Evolutionary conservation across 306 rosid genomes (phyloP).

Genomic region (Fagus sylvatica): DNA sequence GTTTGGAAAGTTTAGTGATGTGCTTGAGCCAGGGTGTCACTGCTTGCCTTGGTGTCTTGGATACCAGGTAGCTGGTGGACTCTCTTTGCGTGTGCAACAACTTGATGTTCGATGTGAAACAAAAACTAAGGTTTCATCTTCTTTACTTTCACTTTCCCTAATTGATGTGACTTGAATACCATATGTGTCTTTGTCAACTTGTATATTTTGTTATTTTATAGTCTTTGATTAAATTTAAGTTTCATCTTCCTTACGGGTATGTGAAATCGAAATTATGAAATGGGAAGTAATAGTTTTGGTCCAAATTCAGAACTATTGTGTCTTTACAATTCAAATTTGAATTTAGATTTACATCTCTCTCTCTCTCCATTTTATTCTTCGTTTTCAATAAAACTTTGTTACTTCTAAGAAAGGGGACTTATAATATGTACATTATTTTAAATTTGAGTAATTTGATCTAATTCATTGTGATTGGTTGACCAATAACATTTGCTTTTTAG

Average conservation of each 20-base stretch:
- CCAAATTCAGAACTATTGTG: background rate
- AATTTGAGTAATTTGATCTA: conserved; percentile 9
- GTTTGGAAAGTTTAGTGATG: conserved; percentile 49
- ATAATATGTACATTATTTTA: background rate
- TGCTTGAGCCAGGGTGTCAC: conserved; percentile 73
- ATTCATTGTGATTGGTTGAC: conserved; percentile 13
- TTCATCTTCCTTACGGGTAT: background rate
- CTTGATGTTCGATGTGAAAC: conserved; percentile 66
- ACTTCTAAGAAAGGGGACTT: conserved; percentile 4
- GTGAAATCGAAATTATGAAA: background rate
- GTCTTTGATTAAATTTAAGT: background rate
- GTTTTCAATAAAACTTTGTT: conserved; percentile 19
- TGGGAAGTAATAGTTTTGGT: background rate
- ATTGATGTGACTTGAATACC: conserved; percentile 8
- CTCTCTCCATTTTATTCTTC: background rate
- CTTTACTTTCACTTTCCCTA: conserved; percentile 4
- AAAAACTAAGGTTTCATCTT: conserved; percentile 57
- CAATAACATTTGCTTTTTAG: conserved; percentile 30
- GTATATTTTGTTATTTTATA: background rate
- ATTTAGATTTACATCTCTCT: background rate
- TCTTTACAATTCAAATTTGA: background rate
- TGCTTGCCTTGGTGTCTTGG: conserved; percentile 75
- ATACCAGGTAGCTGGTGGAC: conserved; percentile 50
- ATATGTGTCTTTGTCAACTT: background rate
- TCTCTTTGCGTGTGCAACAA: conserved; percentile 66